Evolutionary conservation across 1,284 basidiomycete genomes (phyloP).

Genomic region (Cryptococcus sp.): DNA sequence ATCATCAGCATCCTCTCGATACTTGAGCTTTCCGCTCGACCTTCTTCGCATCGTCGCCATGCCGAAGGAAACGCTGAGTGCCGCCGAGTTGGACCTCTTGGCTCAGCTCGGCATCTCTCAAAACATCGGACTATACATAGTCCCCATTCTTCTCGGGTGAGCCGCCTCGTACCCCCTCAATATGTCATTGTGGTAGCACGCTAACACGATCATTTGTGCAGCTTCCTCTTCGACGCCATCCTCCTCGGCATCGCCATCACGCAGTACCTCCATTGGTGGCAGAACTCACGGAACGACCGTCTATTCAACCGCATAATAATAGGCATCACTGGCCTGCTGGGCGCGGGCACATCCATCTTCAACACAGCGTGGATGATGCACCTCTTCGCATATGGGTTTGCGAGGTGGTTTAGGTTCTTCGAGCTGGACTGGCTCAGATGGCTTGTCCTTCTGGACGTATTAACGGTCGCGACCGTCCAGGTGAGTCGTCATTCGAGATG

Average conservation of each 20-base stretch:
- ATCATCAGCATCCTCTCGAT: too few relatives aligned
- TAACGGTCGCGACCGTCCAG: conserved; percentile 10
- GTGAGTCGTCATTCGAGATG: not conserved
- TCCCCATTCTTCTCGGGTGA: not conserved
- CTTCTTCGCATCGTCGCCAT: too few relatives aligned
- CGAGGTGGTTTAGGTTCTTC: not conserved
- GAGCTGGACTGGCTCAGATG: conserved; percentile 4
- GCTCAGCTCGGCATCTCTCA: not conserved
- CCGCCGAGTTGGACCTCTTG: not conserved
- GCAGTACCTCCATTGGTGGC: not conserved
- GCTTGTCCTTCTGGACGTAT: conserved; percentile 7
- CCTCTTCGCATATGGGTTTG: not conserved
- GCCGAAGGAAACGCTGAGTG: too few relatives aligned
- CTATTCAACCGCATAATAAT: not conserved
- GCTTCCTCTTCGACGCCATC: not conserved
- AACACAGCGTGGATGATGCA: not conserved
- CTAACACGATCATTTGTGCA: not conserved
- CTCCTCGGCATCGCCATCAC: not conserved
- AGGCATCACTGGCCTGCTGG: not conserved
- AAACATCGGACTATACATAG: not conserved
- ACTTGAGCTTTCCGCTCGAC: too few relatives aligned
- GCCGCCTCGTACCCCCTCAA: not conserved
- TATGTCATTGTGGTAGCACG: not conserved
- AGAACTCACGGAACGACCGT: not conserved
- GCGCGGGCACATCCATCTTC: not conserved